These are phyloP conservation scores for Marvania coccoides DNA, from an alignment of 139 green algal species.

Conservation along the genomic window DNA sequence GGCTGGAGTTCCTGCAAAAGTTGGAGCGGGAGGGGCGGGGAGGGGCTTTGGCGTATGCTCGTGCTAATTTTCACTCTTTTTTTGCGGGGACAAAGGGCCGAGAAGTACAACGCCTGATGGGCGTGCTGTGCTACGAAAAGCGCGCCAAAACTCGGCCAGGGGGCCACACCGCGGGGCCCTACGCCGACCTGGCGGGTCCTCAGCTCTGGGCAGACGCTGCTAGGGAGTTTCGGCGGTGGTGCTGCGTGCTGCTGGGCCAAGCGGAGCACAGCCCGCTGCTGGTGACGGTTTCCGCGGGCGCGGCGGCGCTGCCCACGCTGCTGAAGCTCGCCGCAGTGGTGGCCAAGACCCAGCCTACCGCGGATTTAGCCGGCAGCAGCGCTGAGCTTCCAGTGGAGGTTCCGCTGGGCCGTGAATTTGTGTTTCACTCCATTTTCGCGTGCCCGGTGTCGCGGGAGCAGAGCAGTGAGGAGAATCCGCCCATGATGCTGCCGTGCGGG, in stretches of 20 bases:
- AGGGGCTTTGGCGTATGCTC: conserved; percentile 68
- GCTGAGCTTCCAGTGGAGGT: conserved; percentile 87
- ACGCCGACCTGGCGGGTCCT: conserved; percentile 53
- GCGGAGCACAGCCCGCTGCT: conserved; percentile 74
- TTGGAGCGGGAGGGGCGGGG: conserved; percentile 37
- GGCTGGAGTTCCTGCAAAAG: conserved; percentile 69
- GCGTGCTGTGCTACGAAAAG: conserved; percentile 63
- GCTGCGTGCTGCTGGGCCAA: conserved; percentile 79
- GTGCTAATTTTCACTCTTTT: conserved; percentile 56
- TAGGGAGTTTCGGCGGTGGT: conserved; percentile 70
- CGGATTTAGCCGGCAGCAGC: not conserved
- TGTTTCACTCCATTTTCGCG: conserved; percentile 88
- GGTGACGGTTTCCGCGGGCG: conserved; percentile 68
- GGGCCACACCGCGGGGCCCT: no score
- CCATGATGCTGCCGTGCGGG: conserved; percentile 87
- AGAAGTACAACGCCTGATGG: conserved; percentile 89
- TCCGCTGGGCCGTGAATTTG: conserved; percentile 78
- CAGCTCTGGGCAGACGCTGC: conserved; percentile 59
- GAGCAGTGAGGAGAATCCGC: conserved; percentile 72
- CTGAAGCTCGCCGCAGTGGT: conserved; percentile 78
- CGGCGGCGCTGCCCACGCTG: conserved; percentile 72
- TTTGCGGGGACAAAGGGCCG: conserved; percentile 30
- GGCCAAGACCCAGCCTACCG: conserved; percentile 13
- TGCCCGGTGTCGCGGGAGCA: conserved; percentile 87
- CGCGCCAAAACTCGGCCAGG: conserved; percentile 11